These are phyloP conservation scores for Phyllosticta paracitricarpa DNA, from an alignment of 2,329 filamentous ascomycete genomes.

Conservation along the genomic window DNA sequence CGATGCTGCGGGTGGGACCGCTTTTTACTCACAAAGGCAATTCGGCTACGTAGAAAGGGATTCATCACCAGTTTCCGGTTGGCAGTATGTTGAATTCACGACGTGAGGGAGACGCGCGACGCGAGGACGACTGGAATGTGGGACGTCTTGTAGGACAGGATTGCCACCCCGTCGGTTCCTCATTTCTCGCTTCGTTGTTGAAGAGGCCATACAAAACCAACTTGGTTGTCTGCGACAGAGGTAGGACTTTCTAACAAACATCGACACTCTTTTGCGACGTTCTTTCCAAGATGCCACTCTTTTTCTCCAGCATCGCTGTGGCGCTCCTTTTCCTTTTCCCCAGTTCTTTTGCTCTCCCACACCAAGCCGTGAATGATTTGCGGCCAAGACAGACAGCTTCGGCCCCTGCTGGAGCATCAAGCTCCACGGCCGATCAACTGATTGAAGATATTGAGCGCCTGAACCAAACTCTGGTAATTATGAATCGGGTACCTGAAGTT, in stretches of 20 bases:
- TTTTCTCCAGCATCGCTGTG: neutral
- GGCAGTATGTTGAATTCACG: neutral
- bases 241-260: neutral
- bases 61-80: neutral
- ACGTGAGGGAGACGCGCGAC: neutral
- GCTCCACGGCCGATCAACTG: constrained; percentile 1
- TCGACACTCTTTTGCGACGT: neutral
- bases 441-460: constrained; percentile 6
- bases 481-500: neutral
- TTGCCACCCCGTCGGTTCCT: neutral
- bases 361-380: neutral
- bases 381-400: constrained; percentile 4
- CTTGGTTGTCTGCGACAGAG: neutral
- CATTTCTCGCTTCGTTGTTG: neutral
- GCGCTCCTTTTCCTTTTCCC: neutral
- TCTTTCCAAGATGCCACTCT: neutral
- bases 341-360: neutral
- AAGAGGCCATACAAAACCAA: neutral
- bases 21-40: neutral
- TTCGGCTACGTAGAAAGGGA: neutral
- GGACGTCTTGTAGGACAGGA: neutral
- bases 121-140: neutral
- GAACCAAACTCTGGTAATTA: neutral
- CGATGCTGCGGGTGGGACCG: neutral
- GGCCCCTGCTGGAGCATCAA: constrained; percentile 4